Conservation (phyloP, 108 stramenopile genomes). For the Cyclotella cryptica region DNA sequence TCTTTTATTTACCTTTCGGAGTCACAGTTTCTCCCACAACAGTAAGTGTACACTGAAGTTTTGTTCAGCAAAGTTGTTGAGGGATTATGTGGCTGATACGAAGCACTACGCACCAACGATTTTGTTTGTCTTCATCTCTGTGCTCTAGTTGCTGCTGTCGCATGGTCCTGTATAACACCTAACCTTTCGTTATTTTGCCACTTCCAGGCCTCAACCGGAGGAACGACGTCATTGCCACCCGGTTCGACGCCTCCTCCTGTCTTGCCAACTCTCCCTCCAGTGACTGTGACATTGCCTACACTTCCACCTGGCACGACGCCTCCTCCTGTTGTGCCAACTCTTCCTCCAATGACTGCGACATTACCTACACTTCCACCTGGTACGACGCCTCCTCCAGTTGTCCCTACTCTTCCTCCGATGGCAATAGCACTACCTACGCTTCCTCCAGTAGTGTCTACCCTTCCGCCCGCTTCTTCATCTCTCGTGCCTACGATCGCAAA, state of each 20-base stretch:
- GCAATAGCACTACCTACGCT: background rate
- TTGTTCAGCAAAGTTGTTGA: background rate
- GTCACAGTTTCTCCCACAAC: constrained; percentile 8
- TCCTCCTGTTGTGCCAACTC: background rate
- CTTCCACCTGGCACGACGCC: background rate
- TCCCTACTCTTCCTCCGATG: background rate
- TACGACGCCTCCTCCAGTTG: background rate
- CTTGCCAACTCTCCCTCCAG: constrained; percentile 9
- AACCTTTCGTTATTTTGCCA: no score
- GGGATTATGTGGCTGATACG: background rate
- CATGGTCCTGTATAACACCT: no score
- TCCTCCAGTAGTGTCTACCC: background rate
- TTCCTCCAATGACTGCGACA: background rate
- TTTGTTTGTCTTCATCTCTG: no score
- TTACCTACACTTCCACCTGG: no score
- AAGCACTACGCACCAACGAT: no score
- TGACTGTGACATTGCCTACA: constrained; percentile 1
- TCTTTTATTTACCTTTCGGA: constrained; percentile 21
- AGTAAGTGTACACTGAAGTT: background rate
- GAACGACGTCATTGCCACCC: background rate
- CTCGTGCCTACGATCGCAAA: background rate
- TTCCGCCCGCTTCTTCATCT: background rate
- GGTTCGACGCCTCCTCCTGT: constrained; percentile 8
- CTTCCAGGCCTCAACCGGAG: background rate
- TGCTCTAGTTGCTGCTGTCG: no score